phyloP scores from a whole-genome alignment of 495 filamentous ascomycete species.

The Trichoderma erinaceum region DNA sequence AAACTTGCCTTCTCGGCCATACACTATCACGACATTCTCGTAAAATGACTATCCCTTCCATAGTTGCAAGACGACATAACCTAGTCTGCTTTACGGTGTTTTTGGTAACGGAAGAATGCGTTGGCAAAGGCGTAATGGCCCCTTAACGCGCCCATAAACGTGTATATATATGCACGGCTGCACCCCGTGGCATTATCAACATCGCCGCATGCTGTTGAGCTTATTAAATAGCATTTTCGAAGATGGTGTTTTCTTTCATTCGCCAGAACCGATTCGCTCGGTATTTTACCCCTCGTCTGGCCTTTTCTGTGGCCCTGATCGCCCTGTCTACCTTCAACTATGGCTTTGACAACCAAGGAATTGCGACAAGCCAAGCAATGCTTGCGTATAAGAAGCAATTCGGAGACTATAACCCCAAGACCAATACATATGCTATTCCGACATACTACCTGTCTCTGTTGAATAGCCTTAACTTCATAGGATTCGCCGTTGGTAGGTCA shows the following conservation, averaged over 20 bases:
- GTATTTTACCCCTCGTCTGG: constrained; percentile 17
- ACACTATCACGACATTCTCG: not conserved
- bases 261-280: constrained; percentile 12
- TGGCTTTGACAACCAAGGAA: constrained; percentile 33
- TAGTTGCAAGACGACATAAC: not conserved
- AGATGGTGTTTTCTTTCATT: not conserved
- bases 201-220: not conserved
- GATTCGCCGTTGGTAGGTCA: constrained; percentile 25
- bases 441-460: constrained; percentile 29
- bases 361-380: constrained; percentile 33
- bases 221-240: not conserved
- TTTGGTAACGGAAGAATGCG: not conserved
- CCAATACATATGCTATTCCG: constrained; percentile 20
- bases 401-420: constrained; percentile 25
- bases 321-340: constrained; percentile 32
- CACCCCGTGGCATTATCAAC: not conserved
- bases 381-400: constrained; percentile 28
- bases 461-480: constrained; percentile 31
- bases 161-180: not conserved
- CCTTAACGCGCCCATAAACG: not conserved
- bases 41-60: not conserved
- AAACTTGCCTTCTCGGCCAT: not conserved
- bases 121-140: not conserved
- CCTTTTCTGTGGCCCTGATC: constrained; percentile 20
- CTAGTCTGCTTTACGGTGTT: not conserved